These are phyloP conservation scores for Beta corolliflora DNA, from an alignment of 179 eudicot genomes.

Conservation along the genomic window DNA sequence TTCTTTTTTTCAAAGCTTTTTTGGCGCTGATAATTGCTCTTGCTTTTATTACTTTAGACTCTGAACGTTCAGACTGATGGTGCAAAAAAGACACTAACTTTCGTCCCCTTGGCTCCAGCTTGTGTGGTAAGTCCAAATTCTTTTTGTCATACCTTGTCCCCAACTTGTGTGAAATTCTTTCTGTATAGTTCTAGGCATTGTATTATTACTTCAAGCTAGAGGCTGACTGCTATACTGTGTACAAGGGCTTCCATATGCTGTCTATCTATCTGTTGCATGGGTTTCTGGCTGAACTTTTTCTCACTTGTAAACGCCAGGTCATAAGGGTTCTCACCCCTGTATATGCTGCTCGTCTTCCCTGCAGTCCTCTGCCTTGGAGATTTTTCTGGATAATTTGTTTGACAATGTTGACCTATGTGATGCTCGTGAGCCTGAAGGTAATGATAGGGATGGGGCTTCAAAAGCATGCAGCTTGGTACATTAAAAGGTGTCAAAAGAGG, in stretches of 20 bases:
- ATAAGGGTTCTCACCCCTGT: conserved; percentile 81
- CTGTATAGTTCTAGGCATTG: background rate
- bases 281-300: background rate
- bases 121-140: conserved; percentile 70
- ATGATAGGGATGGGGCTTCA: conserved; percentile 85
- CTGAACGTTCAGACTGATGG: conserved; percentile 62
- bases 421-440: conserved; percentile 83
- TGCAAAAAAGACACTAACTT: conserved; percentile 66
- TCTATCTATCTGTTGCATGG: background rate
- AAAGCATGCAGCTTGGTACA: conserved; percentile 82
- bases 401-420: conserved; percentile 62
- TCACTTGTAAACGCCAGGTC: conserved; percentile 49
- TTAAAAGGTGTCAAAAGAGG: conserved; percentile 70
- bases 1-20: background rate
- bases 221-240: background rate
- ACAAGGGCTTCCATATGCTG: background rate
- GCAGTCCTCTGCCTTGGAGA: conserved; percentile 68
- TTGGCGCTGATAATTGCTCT: conserved; percentile 5
- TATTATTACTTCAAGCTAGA: background rate
- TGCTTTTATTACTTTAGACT: conserved; percentile 43
- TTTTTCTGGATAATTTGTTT: conserved; percentile 67
- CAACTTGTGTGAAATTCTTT: background rate
- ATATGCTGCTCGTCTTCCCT: conserved; percentile 84
- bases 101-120: conserved; percentile 92
- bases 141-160: background rate